A percentile compares a stretch with the other conserved stretches of the same genome.
Conservation (phyloP, 2,329 filamentous ascomycete genomes). For the Thyridium curvatum region DNA sequence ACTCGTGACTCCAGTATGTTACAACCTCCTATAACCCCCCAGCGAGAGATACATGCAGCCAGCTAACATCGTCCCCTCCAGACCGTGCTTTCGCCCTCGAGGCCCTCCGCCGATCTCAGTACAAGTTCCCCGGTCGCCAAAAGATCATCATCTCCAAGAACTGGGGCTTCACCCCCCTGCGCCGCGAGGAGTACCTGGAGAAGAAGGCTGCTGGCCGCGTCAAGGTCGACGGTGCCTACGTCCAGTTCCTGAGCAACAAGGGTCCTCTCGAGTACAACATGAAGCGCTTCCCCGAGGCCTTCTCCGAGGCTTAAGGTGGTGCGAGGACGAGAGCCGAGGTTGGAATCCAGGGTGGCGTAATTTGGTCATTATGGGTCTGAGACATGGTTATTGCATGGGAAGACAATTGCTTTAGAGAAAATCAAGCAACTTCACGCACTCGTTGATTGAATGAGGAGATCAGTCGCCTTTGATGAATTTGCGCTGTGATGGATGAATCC, state of each 20-base stretch:
- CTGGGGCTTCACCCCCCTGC: slow-evolving; percentile 99
- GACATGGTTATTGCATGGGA: slow-evolving; percentile 16
- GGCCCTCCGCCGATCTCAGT: slow-evolving; percentile 97
- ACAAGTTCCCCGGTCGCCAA: slow-evolving; percentile 99
- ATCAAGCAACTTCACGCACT: too few species aligned
- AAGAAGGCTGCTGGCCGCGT: slow-evolving; percentile 90
- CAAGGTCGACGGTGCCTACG: slow-evolving; percentile 97
- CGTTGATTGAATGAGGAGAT: too few species aligned
- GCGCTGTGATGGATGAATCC: too few species aligned
- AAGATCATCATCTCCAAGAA: slow-evolving; percentile 99
- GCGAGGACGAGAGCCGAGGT: too few species aligned
- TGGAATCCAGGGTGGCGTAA: slow-evolving; percentile 15
- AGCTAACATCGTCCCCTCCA: slow-evolving; percentile 25
- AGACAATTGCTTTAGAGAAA: too few species aligned
- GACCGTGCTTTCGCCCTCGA: slow-evolving; percentile 91
- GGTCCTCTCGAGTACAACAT: slow-evolving; percentile 83
- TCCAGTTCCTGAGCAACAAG: slow-evolving; percentile 97
- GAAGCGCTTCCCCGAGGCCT: slow-evolving; percentile 90
- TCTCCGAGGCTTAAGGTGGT: slow-evolving; percentile 48
- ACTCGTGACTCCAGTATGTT: slow-evolving; percentile 85
- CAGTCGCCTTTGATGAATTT: too few species aligned
- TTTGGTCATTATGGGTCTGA: slow-evolving; percentile 19
- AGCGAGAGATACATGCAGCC: neutral
- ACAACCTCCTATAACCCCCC: too few species aligned
- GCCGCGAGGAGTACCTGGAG: slow-evolving; percentile 94